Base-by-base conservation (phyloP, 73 alveolate species). In the Paramecium bursaria region DNA sequence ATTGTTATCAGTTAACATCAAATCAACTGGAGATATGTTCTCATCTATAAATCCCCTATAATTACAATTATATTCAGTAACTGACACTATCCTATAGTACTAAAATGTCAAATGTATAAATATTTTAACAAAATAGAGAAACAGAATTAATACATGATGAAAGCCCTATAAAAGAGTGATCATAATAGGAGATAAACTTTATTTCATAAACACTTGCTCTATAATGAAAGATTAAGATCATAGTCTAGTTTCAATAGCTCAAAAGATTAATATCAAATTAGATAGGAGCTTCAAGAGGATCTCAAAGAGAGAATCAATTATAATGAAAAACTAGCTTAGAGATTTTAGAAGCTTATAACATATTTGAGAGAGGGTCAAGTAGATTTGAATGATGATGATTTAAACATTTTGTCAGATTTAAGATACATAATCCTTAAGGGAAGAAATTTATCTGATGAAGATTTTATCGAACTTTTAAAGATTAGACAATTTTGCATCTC, bases 391-490 rank as follows among this genome's bases (percentile, higher is more conserved):
- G 82, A 67, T 15, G 82, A 67, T 35, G 82, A 67, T 17, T 42
- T 67, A 67, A 39, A 53, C 0, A 67, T 67, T 7, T 19, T 67
- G 10, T 25, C 26, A 39, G 82, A 67, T 67, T 47, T 67, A 4
- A 33, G 82, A 39, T 67, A 67, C 44, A 67, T 67, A 1, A 67
- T 42, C 21, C 23, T 67, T 0, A 67, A 67, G 33, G 82, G 82
- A 33, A 67, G 82, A 67, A 67, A 67, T 67, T 19, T 67, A 67
- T 39, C 46, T 67, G 55, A 42, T 67, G 54, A 67, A 67, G 82
- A 67, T 21, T 67, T 67, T 42, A 5, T 67, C 3, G 82, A 67
- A 19, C 27, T 67, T 21, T 35, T 67, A 67, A 67, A 47, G 22
- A 39, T 67, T 21, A 67, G 82, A 67, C 19, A 67, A 4, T 67